Conservation (phyloP, 139 green algal genomes). For the Pseudopediastrum boryanum region DNA sequence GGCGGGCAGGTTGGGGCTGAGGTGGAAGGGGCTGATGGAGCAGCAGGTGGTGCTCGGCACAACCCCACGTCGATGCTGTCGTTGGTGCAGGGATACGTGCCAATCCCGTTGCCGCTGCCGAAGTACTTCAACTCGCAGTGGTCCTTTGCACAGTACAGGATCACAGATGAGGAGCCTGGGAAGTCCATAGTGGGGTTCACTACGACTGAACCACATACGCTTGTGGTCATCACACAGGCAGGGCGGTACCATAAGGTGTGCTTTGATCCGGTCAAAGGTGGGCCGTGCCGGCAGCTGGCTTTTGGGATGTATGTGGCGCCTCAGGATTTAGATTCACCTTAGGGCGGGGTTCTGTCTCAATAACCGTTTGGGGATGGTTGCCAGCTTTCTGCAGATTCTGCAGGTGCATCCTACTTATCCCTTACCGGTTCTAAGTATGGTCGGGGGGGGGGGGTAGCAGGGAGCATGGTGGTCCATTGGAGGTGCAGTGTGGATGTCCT, state of each 20-base stretch:
- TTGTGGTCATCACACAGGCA: slow-evolving; percentile 53
- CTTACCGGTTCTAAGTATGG: too few species aligned
- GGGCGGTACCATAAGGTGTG: slow-evolving; percentile 61
- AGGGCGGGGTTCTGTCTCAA: too few species aligned
- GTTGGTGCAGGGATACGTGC: slow-evolving; percentile 52
- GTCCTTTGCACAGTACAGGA: slow-evolving; percentile 85
- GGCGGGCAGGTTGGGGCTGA: neutral
- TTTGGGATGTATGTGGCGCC: too few species aligned
- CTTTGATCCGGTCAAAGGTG: slow-evolving; percentile 77
- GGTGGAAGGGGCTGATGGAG: slow-evolving; percentile 10
- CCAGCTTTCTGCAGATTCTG: too few species aligned
- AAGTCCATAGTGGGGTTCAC: slow-evolving; percentile 27
- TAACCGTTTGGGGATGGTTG: too few species aligned
- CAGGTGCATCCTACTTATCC: too few species aligned
- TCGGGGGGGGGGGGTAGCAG: too few species aligned
- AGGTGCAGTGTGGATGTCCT: too few species aligned
- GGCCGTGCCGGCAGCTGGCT: slow-evolving; percentile 36
- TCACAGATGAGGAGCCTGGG: slow-evolving; percentile 40
- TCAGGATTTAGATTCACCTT: too few species aligned
- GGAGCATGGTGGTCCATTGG: too few species aligned
- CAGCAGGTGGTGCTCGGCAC: slow-evolving; percentile 14
- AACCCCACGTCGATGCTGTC: slow-evolving; percentile 20
- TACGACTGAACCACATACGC: slow-evolving; percentile 16
- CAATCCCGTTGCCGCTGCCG: slow-evolving; percentile 70
- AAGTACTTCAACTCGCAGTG: slow-evolving; percentile 90